Evolutionary conservation across 805 yeast genomes (phyloP).

Genomic region (Komagataella ulmi): DNA sequence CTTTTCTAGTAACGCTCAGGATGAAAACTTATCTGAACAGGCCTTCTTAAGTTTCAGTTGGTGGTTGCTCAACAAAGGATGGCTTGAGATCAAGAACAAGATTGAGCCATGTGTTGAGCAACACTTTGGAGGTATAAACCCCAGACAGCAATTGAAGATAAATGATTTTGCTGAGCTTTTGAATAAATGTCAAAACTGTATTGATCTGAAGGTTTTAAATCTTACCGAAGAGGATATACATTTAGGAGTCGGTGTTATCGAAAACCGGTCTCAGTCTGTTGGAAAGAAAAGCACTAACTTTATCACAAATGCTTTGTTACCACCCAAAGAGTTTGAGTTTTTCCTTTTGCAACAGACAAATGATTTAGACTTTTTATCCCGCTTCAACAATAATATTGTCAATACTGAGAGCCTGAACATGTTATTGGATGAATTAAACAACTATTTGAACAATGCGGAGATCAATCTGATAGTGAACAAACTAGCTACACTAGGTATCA

Average conservation of each 20-base stretch:
- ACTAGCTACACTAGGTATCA: slow-evolving; percentile 29
- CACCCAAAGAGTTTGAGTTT: slow-evolving; percentile 38
- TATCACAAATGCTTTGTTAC: slow-evolving; percentile 20
- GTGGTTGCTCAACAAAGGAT: slow-evolving; percentile 89
- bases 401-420: slow-evolving; percentile 13
- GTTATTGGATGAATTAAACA: slow-evolving; percentile 15
- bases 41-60: slow-evolving; percentile 79
- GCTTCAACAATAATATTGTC: slow-evolving; percentile 2
- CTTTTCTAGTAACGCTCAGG: slow-evolving; percentile 9
- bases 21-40: slow-evolving; percentile 51
- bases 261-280: slow-evolving; percentile 4
- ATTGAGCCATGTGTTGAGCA: slow-evolving; percentile 44
- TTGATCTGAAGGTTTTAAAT: slow-evolving; percentile 13
- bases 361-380: slow-evolving; percentile 2
- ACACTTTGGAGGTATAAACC: slow-evolving; percentile 51
- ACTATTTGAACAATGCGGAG: slow-evolving; percentile 14
- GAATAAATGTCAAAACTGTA: slow-evolving; percentile 21
- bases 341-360: slow-evolving; percentile 36
- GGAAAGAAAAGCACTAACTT: neutral
- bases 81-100: slow-evolving; percentile 40
- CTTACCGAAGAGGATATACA: slow-evolving; percentile 4
- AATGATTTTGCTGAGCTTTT: slow-evolving; percentile 42
- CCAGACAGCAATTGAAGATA: slow-evolving; percentile 56
- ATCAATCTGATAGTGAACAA: slow-evolving; percentile 18
- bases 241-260: slow-evolving; percentile 4